Conservation (phyloP, 2,329 filamentous ascomycete species). For the Apiospora kogelbergensis region DNA sequence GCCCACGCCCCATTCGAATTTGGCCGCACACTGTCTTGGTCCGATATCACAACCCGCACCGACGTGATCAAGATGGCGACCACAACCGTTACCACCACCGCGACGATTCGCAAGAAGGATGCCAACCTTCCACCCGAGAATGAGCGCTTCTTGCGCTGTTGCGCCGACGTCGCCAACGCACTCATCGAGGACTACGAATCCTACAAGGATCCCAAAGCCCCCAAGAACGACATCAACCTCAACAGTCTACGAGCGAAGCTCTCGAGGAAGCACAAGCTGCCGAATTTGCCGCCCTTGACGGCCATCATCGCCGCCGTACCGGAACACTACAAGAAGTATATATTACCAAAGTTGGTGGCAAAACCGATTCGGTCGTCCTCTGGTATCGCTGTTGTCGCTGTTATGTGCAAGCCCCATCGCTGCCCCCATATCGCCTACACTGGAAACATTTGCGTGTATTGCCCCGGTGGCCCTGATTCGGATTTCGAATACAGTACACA, state of each 20-base stretch:
- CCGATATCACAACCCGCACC: neutral
- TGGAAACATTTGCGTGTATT: slow-evolving; percentile 98
- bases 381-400: slow-evolving; percentile 95
- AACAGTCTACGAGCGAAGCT: slow-evolving; percentile 85
- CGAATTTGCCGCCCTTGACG: slow-evolving; percentile 85
- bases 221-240: slow-evolving; percentile 86
- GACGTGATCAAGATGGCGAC: slow-evolving; percentile 12
- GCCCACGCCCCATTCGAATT: neutral
- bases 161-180: slow-evolving; percentile 90
- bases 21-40: neutral
- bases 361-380: slow-evolving; percentile 96
- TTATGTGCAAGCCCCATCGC: slow-evolving; percentile 99
- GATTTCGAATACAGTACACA: slow-evolving; percentile 99
- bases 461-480: slow-evolving; percentile 93
- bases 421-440: slow-evolving; percentile 98
- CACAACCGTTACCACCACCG: slow-evolving; percentile 68
- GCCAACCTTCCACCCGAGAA: slow-evolving; percentile 84
- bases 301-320: slow-evolving; percentile 97
- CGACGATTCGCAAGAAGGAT: slow-evolving; percentile 65
- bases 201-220: slow-evolving; percentile 68
- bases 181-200: slow-evolving; percentile 94
- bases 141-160: slow-evolving; percentile 90
- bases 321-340: slow-evolving; percentile 99
- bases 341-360: slow-evolving; percentile 90
- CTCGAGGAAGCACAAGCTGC: slow-evolving; percentile 88